Conservation (phyloP, 257 asterid genomes). For the Solanum medicagineum region DNA sequence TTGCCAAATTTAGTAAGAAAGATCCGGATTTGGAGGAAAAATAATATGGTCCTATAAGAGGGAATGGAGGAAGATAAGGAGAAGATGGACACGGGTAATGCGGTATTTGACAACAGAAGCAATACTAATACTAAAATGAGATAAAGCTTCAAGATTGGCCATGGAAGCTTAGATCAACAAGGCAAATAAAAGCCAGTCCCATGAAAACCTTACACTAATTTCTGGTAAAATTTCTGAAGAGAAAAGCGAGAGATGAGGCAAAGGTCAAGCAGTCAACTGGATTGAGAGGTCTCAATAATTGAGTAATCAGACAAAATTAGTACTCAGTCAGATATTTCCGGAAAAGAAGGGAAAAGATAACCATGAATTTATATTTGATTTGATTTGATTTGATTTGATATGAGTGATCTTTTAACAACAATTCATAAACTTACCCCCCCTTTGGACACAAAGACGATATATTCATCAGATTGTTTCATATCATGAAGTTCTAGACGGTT, state of each 20-base stretch:
- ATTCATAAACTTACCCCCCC: neutral
- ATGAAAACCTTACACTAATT: constrained; percentile 1
- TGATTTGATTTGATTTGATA: neutral
- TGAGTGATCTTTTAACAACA: neutral
- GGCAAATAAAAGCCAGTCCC: neutral
- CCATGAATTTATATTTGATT: neutral
- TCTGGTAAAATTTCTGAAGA: neutral
- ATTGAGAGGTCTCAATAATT: neutral
- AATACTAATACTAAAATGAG: neutral
- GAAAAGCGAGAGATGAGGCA: neutral
- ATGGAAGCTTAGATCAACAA: neutral
- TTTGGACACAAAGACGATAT: no score
- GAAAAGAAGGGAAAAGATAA: neutral
- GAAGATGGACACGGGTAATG: constrained; percentile 27
- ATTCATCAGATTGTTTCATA: no score
- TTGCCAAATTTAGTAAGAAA: neutral
- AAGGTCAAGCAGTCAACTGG: neutral
- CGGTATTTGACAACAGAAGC: constrained; percentile 14
- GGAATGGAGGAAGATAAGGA: constrained; percentile 45
- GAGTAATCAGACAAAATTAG: neutral
- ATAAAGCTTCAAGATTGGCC: constrained; percentile 14
- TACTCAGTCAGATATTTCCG: neutral
- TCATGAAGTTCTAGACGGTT: no score
- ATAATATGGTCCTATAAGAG: constrained; percentile 15
- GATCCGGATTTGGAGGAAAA: neutral